Conservation (phyloP, 1,284 basidiomycete species). For the Sutorius eximius region DNA sequence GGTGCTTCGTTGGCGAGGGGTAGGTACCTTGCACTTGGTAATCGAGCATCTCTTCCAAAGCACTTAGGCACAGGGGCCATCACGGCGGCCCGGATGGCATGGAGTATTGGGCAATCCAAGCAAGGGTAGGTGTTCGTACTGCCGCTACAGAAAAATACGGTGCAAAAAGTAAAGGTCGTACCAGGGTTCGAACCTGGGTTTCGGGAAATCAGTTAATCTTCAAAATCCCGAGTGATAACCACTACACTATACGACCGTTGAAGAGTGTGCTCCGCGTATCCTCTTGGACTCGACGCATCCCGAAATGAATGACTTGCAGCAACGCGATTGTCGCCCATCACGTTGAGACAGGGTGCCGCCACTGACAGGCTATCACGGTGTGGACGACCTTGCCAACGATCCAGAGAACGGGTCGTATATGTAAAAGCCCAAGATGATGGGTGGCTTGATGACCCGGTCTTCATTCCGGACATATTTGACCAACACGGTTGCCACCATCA, state of each 20-base stretch:
- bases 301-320: too few relatives aligned
- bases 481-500: not conserved
- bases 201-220: constrained; percentile 28
- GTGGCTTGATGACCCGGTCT: not conserved
- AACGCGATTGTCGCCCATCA: not conserved
- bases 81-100: too few relatives aligned
- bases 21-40: not conserved
- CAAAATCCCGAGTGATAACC: constrained; percentile 41
- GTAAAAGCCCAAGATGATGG: too few relatives aligned
- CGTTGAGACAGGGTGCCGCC: not conserved
- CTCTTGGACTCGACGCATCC: too few relatives aligned
- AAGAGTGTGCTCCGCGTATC: too few relatives aligned
- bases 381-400: not conserved
- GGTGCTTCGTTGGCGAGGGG: not conserved
- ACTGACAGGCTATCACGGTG: too few relatives aligned
- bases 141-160: not conserved
- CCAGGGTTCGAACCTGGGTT: constrained; percentile 41
- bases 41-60: not conserved
- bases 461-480: not conserved
- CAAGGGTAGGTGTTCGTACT: too few relatives aligned
- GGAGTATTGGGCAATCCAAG: too few relatives aligned
- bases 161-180: constrained; percentile 28
- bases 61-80: too few relatives aligned
- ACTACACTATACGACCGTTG: constrained; percentile 38
- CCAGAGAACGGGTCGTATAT: not conserved